Evolutionary conservation across 805 yeast genomes (phyloP).

Genomic region (Debaryomyces tyrocola): DNA sequence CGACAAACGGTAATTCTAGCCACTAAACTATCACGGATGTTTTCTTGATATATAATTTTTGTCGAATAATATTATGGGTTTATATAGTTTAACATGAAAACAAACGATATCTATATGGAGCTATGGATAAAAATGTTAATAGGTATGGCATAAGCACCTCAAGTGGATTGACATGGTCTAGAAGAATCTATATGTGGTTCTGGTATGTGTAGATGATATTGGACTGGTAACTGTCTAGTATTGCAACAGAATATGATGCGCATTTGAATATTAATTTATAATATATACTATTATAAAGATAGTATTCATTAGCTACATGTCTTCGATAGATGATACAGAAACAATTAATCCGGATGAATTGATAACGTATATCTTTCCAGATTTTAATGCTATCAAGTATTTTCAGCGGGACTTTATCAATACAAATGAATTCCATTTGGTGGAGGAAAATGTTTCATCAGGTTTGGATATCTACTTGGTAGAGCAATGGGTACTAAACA

Average conservation of each 20-base stretch:
- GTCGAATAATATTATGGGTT: too few species aligned
- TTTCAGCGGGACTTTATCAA: constrained; percentile 40
- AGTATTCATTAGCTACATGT: neutral
- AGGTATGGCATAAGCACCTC: too few species aligned
- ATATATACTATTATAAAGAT: too few species aligned
- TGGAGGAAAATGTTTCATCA: constrained; percentile 47
- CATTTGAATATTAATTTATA: too few species aligned
- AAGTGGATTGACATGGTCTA: too few species aligned
- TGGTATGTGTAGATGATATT: too few species aligned
- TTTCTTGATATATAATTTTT: neutral
- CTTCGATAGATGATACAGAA: neutral
- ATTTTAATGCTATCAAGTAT: constrained; percentile 51
- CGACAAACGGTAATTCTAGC: constrained; percentile 11
- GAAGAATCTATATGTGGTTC: too few species aligned
- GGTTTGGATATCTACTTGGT: constrained; percentile 92
- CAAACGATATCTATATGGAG: too few species aligned
- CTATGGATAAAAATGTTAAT: too few species aligned
- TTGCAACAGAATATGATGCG: too few species aligned
- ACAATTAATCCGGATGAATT: constrained; percentile 14
- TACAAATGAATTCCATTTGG: constrained; percentile 35
- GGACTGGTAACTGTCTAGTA: too few species aligned
- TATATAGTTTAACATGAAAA: too few species aligned
- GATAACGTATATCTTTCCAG: constrained; percentile 53
- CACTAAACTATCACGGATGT: constrained; percentile 10
- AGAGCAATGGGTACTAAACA: constrained; percentile 88